phyloP scores from a whole-genome alignment of 345 rosid species.

The Geranium rotundifolium region DNA sequence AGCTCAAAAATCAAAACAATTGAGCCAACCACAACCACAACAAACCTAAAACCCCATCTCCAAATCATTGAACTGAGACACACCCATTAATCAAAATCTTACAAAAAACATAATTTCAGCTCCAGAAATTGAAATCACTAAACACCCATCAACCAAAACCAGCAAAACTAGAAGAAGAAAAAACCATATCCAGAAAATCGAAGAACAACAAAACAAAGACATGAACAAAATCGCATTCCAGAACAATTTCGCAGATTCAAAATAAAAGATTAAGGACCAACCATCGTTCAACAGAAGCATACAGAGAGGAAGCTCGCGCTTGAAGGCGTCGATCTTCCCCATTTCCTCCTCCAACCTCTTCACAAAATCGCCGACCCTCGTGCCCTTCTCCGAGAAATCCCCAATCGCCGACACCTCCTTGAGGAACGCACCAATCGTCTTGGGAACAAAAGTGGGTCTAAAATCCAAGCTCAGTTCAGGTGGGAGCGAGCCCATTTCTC shows the following conservation, averaged over 20 bases:
- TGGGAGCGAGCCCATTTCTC: constrained; percentile 38
- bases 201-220: too few relatives aligned
- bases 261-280: constrained; percentile 16
- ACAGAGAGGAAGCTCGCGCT: constrained; percentile 81
- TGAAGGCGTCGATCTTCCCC: constrained; percentile 64
- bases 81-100: constrained; percentile 4
- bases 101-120: constrained; percentile 3
- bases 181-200: too few relatives aligned
- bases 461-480: constrained; percentile 58
- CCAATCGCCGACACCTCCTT: constrained; percentile 38
- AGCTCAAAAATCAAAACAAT: not conserved
- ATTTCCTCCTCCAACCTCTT: constrained; percentile 58
- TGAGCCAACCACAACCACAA: constrained; percentile 4
- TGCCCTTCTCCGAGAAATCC: constrained; percentile 27
- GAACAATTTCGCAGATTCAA: too few relatives aligned
- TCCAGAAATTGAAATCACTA: not conserved
- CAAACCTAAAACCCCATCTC: constrained; percentile 3
- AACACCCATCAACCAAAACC: not conserved
- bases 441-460: constrained; percentile 33
- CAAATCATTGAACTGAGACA: not conserved
- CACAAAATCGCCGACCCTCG: constrained; percentile 40
- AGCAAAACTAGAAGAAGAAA: not conserved
- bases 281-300: constrained; percentile 72
- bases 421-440: constrained; percentile 42
- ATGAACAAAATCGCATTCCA: too few relatives aligned